Base-by-base conservation (phyloP, 805 yeast genomes). In the Candida parachauliodes region DNA sequence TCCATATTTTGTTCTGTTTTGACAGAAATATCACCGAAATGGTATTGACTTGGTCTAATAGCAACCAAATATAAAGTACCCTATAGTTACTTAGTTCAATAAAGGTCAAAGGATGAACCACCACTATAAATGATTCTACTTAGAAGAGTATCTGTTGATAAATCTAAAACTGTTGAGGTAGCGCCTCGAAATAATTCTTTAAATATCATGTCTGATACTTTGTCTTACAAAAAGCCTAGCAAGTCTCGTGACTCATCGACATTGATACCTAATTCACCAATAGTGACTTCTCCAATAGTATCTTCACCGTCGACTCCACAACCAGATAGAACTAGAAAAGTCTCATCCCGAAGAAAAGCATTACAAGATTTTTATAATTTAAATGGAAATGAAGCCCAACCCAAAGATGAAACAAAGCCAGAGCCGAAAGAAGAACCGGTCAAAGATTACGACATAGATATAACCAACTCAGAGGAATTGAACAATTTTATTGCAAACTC, bases 301-400 rank as follows among this genome's bases (percentile, higher is more conserved):
- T 30, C 33, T 8, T 25, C 40, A 11, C 28, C 38, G 10, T n/a
- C 28, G 15, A 23, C 27, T 2, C 32, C 37, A 7, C n/a, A n/a
- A n/a, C 22, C 22, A 20, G 22, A 20, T 20, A 19, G 15, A 12
- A 10, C 51, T 3, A 42, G 69, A n/a, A 65, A 58, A 34, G 58
- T 65, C 2, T 65, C 58, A 65, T 51, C 62, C 1, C 48, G 72
- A 37, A 52, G 74, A 17, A 61, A 59, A 44, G 71, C 71, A 10
- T 52, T 68, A 3, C 71, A 68, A 42, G 70, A 65, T 27, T 68
- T 65, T 45, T 68, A 68, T 42, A 59, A 62, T 32, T 40, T 68
- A 14, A 17, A 36, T 8, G 33, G 40, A 8, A 17, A 23, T 27
- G 15, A n/a, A 29, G 44, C 38, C 9, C 26, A 14, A 11, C 10